Conservation (phyloP, 192 early-diverging fungal species). For the Coemansia sp. region DNA sequence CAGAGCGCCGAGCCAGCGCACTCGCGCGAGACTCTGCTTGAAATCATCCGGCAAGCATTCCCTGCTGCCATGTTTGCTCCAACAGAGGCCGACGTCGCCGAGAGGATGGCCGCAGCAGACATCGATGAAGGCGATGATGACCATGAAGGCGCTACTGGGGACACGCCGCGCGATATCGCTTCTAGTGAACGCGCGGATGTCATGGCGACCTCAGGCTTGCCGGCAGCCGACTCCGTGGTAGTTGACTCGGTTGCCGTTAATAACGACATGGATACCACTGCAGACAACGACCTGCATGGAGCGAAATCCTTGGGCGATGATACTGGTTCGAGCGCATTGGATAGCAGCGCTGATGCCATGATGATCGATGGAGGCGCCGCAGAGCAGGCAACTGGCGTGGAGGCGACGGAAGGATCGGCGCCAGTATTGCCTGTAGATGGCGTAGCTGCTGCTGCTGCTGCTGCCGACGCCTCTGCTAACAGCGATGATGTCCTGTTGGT, state of each 20-base stretch:
- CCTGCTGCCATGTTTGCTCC: constrained; percentile 32
- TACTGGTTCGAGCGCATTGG: not conserved
- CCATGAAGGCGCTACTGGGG: constrained; percentile 5
- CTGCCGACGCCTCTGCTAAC: not conserved
- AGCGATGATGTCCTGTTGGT: not conserved
- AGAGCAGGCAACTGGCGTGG: not conserved
- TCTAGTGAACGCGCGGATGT: not conserved
- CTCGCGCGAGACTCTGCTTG: constrained; percentile 37
- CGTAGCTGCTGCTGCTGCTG: not conserved
- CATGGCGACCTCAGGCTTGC: not conserved
- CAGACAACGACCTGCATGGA: not conserved
- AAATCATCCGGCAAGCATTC: constrained; percentile 44
- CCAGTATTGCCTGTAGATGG: not conserved
- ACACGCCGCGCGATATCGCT: not conserved
- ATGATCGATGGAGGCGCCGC: not conserved
- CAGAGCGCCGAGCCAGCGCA: constrained; percentile 19
- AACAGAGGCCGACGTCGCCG: constrained; percentile 40
- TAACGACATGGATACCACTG: not conserved
- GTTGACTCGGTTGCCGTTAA: not conserved
- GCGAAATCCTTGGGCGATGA: not conserved
- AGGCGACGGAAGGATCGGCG: not conserved
- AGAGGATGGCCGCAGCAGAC: constrained; percentile 50
- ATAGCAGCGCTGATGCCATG: not conserved
- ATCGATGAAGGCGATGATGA: constrained; percentile 15
- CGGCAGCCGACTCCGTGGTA: not conserved